Percentiles rank a stretch among this genome's conserved stretches.
These are phyloP conservation scores for Aspergillaceae sp. DNA, from an alignment of 2,329 filamentous ascomycete species.

Conservation along the genomic window DNA sequence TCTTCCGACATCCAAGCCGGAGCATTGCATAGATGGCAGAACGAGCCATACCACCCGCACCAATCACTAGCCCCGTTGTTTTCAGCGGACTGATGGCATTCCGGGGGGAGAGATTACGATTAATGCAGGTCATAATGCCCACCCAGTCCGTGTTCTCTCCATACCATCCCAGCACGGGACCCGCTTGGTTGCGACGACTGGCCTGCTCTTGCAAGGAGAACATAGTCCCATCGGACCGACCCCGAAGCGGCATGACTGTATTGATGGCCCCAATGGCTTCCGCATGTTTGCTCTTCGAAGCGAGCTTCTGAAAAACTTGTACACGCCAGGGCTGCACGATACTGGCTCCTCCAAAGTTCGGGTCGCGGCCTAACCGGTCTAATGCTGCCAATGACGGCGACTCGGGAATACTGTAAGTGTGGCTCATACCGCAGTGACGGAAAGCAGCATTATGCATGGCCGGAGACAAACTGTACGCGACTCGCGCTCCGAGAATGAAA, in stretches of 20 bases:
- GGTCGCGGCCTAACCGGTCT: slow-evolving; percentile 29
- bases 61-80: slow-evolving; percentile 47
- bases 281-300: slow-evolving; percentile 34
- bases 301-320: slow-evolving; percentile 28
- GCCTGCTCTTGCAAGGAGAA: slow-evolving; percentile 33
- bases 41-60: slow-evolving; percentile 66
- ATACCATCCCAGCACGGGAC: slow-evolving; percentile 34
- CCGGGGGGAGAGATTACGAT: slow-evolving; percentile 34
- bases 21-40: slow-evolving; percentile 71
- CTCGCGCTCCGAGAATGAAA: slow-evolving; percentile 34
- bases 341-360: slow-evolving; percentile 35
- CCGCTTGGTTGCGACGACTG: slow-evolving; percentile 34
- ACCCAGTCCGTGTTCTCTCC: slow-evolving; percentile 40
- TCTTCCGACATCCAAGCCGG: slow-evolving; percentile 65
- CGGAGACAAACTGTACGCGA: slow-evolving; percentile 36
- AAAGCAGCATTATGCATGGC: slow-evolving; percentile 38
- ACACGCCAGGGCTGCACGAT: slow-evolving; percentile 39
- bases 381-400: slow-evolving; percentile 29
- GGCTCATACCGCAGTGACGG: slow-evolving; percentile 30
- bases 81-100: slow-evolving; percentile 46
- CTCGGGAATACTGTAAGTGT: slow-evolving; percentile 32
- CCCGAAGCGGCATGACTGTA: slow-evolving; percentile 37
- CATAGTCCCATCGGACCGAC: slow-evolving; percentile 26
- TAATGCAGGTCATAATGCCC: slow-evolving; percentile 35
- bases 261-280: slow-evolving; percentile 40